Conservation (phyloP, 1,284 basidiomycete species). For the Anthracocystis walkeri region DNA sequence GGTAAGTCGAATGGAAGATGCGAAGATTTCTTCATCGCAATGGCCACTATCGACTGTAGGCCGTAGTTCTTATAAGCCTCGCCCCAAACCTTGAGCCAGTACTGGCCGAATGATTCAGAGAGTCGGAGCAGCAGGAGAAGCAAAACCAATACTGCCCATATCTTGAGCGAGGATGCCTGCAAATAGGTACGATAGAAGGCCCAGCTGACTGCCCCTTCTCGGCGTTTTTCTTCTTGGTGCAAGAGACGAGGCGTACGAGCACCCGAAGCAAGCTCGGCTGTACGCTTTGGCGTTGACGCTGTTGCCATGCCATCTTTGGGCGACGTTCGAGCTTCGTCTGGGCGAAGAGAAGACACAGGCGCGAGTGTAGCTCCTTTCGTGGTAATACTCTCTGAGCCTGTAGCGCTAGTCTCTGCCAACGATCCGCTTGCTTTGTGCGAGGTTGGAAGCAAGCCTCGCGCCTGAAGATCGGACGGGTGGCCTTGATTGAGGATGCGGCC, state of each 20-base stretch:
- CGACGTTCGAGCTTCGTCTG: not conserved
- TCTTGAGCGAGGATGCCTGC: constrained; percentile 30
- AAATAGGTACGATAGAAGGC: constrained; percentile 53
- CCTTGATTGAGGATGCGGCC: constrained; percentile 38
- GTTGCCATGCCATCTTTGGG: not conserved
- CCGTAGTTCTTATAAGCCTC: constrained; percentile 43
- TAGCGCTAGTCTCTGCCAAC: not conserved
- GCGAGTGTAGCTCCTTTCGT: not conserved
- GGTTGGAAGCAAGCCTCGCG: constrained; percentile 6
- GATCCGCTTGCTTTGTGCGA: not conserved
- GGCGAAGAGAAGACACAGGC: not conserved
- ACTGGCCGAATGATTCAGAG: constrained; percentile 50
- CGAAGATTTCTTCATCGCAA: not conserved
- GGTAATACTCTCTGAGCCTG: not conserved
- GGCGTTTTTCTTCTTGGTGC: constrained; percentile 54
- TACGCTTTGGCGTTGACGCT: constrained; percentile 1
- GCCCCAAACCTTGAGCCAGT: constrained; percentile 63
- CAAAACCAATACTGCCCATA: constrained; percentile 40
- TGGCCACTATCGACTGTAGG: not conserved
- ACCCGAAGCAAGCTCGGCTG: constrained; percentile 24
- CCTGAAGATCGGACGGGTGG: constrained; percentile 17
- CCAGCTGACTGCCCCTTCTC: constrained; percentile 52
- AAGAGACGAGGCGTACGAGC: constrained; percentile 43
- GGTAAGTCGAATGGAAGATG: constrained; percentile 25
- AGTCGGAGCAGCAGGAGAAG: constrained; percentile 35